phyloP scores from a whole-genome alignment of 2,329 filamentous ascomycete species.

The Pseudocercospora vitis region DNA sequence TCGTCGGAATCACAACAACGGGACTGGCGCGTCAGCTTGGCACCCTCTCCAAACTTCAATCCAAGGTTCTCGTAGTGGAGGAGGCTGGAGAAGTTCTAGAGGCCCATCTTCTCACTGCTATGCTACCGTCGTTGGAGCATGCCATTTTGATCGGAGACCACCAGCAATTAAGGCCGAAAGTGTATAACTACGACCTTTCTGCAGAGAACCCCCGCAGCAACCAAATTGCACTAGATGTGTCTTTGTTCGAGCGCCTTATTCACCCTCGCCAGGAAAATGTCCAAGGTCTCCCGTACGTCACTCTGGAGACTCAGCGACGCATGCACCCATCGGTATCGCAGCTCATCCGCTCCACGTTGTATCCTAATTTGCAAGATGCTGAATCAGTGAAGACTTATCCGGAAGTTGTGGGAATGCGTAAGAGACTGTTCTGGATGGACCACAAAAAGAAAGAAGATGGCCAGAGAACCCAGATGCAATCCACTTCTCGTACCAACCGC shows the following conservation, averaged over 20 bases:
- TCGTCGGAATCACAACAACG: constrained; percentile 62
- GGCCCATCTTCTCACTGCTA: constrained; percentile 59
- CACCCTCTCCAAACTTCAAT: constrained; percentile 52
- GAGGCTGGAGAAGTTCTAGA: constrained; percentile 70
- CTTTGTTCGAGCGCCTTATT: constrained; percentile 62
- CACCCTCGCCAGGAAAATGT: constrained; percentile 27
- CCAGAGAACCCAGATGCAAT: constrained; percentile 18
- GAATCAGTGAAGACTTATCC: constrained; percentile 9
- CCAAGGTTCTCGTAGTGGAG: constrained; percentile 45
- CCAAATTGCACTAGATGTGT: constrained; percentile 55
- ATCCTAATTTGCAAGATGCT: constrained; percentile 57
- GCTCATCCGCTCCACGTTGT: constrained; percentile 59
- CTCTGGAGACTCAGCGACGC: constrained; percentile 59
- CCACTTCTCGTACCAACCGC: constrained; percentile 52
- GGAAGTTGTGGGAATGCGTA: constrained; percentile 53
- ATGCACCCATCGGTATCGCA: constrained; percentile 65
- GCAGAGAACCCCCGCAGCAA: constrained; percentile 50
- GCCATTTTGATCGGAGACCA: constrained; percentile 65
- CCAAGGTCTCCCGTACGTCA: constrained; percentile 31
- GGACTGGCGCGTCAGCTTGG: constrained; percentile 57
- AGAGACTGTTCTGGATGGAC: constrained; percentile 62
- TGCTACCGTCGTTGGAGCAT: constrained; percentile 62
- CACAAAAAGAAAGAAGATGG: constrained; percentile 52
- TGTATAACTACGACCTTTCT: constrained; percentile 57
- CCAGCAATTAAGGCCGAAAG: constrained; percentile 60